Evolutionary conservation across 257 asterid species (phyloP), one percentile per base, ranked within the genome.

Genomic region (Solanum lignicaule): DNA sequence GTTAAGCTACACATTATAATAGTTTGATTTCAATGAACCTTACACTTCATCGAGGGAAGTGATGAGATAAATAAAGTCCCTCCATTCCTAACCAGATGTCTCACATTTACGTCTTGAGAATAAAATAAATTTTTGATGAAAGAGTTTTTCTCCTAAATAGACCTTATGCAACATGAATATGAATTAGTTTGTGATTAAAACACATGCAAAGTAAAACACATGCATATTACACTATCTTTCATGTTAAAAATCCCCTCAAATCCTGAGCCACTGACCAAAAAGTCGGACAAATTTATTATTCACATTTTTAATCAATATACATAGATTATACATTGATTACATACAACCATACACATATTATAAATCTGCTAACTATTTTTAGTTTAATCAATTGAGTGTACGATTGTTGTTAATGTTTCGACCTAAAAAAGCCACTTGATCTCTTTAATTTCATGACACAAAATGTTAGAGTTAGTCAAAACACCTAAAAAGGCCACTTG

Each of bases 231-330:
- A 21, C 20, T 10, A 74, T 23, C 6, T 35, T 33, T 33, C 46
- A 10, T 5, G 9, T 75, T 75, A 11, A 36, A 35, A 35, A 21
- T 21, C 20, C 31, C 31, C 11, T 35, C 32, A 23, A 36, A 3
- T 36, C 58, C 0, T 2, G 2, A n/a, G 58, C 4, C 36, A 1
- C 15, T 78, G n/a, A 41, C 16, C 62, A 23, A 60, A 60, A 9
- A 23, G 6, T 0, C 1, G 6, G 0, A 60, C 14, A 60, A 0
- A 60, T 55, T 55, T 55, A 55, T 20, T 55, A 0, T 55, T 20
- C 0, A 55, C 25, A 0, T 55, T 55, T 55, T 20, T 18, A 55
- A 20, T 7, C 4, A 2, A 55, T 55, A 18, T 23, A 0, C 0
- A 21, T 23, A 52, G 2, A 9, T 60, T 9, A 60, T 60, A 1